Evolutionary conservation across 441 rosid species (phyloP).

Genomic region (Viola pubescens): DNA sequence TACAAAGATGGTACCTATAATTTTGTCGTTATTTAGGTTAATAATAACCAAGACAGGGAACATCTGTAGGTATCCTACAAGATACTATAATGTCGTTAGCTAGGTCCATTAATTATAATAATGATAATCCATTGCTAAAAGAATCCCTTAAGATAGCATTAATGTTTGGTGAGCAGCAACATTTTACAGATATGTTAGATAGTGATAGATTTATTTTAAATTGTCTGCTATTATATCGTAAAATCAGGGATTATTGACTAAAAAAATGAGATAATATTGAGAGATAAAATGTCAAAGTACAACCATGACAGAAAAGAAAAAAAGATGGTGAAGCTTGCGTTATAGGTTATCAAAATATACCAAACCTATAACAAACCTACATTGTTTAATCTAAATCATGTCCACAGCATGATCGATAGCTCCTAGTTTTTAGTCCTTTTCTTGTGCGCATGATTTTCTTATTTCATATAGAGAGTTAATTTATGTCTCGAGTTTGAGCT

Average conservation of each 20-base stretch:
- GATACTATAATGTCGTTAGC: no score
- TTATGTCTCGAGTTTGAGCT: no score
- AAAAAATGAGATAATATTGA: not conserved
- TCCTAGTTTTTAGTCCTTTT: not conserved
- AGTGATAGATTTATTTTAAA: conserved; percentile 2
- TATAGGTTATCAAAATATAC: not conserved
- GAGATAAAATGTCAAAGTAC: conserved; percentile 2
- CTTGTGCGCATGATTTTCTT: not conserved
- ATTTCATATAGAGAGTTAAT: no score
- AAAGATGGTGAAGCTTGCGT: not conserved
- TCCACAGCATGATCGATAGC: not conserved
- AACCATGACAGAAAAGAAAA: not conserved
- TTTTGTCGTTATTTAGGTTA: no score
- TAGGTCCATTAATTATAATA: no score
- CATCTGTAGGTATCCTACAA: no score
- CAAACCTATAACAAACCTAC: not conserved
- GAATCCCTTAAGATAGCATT: no score
- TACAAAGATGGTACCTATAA: no score
- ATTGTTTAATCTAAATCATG: not conserved
- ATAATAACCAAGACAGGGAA: no score
- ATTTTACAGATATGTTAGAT: not conserved
- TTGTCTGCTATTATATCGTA: not conserved
- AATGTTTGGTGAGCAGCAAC: no score
- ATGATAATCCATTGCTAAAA: no score
- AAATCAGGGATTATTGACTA: not conserved